Evolutionary conservation across 2,329 filamentous ascomycete species (phyloP).

Genomic region (Penicillium sp.): DNA sequence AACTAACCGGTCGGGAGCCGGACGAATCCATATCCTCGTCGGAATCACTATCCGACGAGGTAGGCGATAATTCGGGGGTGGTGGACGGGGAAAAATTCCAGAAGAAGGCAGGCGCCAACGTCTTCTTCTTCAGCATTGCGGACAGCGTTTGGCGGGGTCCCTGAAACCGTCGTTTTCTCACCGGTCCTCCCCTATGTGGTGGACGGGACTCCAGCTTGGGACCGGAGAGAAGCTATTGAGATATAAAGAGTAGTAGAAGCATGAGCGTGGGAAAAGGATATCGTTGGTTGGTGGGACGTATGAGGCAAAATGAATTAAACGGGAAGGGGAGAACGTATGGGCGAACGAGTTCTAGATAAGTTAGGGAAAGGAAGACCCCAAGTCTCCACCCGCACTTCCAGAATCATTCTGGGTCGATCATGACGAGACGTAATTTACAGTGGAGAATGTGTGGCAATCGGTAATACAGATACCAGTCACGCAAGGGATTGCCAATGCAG

Average conservation of each 20-base stretch:
- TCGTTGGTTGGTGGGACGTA: too few species aligned
- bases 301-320: background rate
- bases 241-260: background rate
- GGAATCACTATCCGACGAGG: slow-evolving; percentile 44
- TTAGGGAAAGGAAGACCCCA: background rate
- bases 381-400: slow-evolving; percentile 11
- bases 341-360: background rate
- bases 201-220: slow-evolving; percentile 22
- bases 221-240: slow-evolving; percentile 14
- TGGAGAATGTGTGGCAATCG: background rate
- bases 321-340: background rate
- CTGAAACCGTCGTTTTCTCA: slow-evolving; percentile 22
- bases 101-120: slow-evolving; percentile 35
- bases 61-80: slow-evolving; percentile 47
- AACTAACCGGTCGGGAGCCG: slow-evolving; percentile 45
- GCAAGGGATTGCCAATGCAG: background rate
- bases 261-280: background rate
- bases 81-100: slow-evolving; percentile 43
- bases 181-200: slow-evolving; percentile 20
- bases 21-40: slow-evolving; percentile 47
- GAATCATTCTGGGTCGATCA: slow-evolving; percentile 23
- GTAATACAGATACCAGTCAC: too few species aligned
- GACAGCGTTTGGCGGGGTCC: slow-evolving; percentile 28
- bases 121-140: slow-evolving; percentile 43
- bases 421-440: slow-evolving; percentile 8